phyloP scores from a whole-genome alignment of 306 rosid species.

The Vachellia pachyceras region DNA sequence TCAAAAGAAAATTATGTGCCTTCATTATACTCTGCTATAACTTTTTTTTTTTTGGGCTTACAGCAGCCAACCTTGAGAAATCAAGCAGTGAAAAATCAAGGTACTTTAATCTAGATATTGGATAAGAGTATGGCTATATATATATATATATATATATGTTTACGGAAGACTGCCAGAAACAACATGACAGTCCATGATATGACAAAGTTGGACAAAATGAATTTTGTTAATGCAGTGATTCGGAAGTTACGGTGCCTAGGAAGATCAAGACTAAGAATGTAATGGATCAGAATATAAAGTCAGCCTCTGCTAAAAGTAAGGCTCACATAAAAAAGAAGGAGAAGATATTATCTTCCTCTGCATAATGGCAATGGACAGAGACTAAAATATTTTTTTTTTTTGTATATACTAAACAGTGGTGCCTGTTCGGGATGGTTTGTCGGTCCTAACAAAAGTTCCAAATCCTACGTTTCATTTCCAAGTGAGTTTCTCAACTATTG shows the following conservation, averaged over 20 bases:
- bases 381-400: not conserved
- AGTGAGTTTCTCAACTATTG: not conserved
- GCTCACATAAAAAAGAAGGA: conserved; percentile 6
- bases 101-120: conserved; percentile 23
- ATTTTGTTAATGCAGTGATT: conserved; percentile 45
- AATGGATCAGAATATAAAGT: conserved; percentile 40
- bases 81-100: conserved; percentile 40
- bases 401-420: conserved; percentile 35
- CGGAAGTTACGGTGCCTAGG: conserved; percentile 15
- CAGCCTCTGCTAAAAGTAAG: conserved; percentile 31
- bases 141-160: not conserved
- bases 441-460: conserved; percentile 59
- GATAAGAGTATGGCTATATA: not conserved
- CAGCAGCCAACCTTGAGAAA: conserved; percentile 47
- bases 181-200: not conserved
- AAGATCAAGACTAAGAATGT: conserved; percentile 44
- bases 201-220: not conserved
- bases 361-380: not conserved
- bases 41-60: not conserved
- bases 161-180: not conserved
- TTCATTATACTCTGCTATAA: not conserved
- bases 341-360: not conserved
- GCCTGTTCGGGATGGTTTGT: conserved; percentile 63
- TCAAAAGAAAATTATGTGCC: not conserved
- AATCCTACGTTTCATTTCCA: conserved; percentile 46